Evolutionary conservation across 306 rosid species (phyloP).

Genomic region (Geum urbanum): DNA sequence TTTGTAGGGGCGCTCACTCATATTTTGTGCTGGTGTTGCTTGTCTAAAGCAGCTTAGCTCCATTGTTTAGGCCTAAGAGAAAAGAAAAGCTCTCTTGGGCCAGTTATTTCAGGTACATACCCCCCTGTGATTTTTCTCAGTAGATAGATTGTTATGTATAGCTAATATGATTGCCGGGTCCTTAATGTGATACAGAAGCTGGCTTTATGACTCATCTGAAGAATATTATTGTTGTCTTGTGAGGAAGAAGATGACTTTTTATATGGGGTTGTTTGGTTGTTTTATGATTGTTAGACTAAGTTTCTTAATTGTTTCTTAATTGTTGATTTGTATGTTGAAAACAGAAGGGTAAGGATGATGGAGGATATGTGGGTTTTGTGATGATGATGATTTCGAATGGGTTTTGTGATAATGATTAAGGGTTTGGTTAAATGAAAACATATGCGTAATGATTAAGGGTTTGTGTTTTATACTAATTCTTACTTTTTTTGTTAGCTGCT

Average conservation of each 20-base stretch:
- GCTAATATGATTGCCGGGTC: background rate
- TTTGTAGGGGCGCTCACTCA: background rate
- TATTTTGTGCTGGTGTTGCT: background rate
- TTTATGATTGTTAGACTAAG: background rate
- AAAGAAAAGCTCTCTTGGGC: background rate
- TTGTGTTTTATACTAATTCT: too few relatives aligned
- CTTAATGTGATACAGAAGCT: background rate
- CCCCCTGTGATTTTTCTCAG: background rate
- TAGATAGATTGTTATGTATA: background rate
- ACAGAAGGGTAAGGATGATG: constrained; percentile 36
- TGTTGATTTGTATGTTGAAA: constrained; percentile 1
- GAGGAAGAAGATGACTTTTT: background rate
- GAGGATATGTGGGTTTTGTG: constrained; percentile 43
- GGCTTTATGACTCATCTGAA: background rate
- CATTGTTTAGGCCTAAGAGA: background rate
- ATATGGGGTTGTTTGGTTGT: background rate
- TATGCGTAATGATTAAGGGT: too few relatives aligned
- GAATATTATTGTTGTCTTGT: background rate
- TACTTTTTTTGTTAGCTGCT: too few relatives aligned
- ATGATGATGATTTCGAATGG: too few relatives aligned
- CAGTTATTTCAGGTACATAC: constrained; percentile 5
- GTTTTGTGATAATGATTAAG: too few relatives aligned
- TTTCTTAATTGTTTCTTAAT: background rate
- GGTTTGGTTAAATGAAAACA: too few relatives aligned
- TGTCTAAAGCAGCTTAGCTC: background rate